These are phyloP conservation scores for Venturia asperata DNA, from an alignment of 2,329 filamentous ascomycete genomes.

Conservation along the genomic window DNA sequence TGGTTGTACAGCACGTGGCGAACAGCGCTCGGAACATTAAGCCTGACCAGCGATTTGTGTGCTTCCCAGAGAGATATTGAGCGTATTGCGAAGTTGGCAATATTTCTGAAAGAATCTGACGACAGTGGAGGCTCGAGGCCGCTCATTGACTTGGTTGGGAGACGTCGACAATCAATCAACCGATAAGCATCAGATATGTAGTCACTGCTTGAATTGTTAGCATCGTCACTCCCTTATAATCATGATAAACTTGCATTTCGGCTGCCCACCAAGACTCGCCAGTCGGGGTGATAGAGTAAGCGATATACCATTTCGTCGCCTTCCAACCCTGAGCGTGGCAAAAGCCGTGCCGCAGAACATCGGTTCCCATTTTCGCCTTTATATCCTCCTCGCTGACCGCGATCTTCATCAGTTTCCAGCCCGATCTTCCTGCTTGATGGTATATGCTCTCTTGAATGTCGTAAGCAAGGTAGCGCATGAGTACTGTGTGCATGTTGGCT, in stretches of 20 bases:
- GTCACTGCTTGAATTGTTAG: neutral
- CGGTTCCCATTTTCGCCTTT: neutral
- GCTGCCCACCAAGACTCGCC: conserved; percentile 35
- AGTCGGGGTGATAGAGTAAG: conserved; percentile 27
- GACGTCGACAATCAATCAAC: neutral
- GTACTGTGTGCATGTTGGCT: conserved; percentile 3
- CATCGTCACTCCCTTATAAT: neutral
- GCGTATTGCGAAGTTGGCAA: conserved; percentile 16
- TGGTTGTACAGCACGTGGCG: neutral
- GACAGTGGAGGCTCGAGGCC: neutral
- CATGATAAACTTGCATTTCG: conserved; percentile 23
- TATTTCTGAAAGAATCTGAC: neutral
- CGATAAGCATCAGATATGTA: neutral
- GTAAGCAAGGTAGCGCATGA: conserved; percentile 5
- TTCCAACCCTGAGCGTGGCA: conserved; percentile 11
- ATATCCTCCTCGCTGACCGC: conserved; percentile 6
- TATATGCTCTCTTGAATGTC: conserved; percentile 15
- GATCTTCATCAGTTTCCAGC: conserved; percentile 14
- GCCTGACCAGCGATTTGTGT: neutral
- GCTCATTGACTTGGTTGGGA: neutral
- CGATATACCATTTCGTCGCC: conserved; percentile 16
- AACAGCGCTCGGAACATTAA: conserved; percentile 4
- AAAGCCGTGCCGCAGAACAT: conserved; percentile 4
- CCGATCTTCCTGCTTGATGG: conserved; percentile 1
- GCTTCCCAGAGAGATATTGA: conserved; percentile 23